These are phyloP conservation scores for Nemania diffusa DNA, from an alignment of 2,329 filamentous ascomycete species.

Conservation along the genomic window DNA sequence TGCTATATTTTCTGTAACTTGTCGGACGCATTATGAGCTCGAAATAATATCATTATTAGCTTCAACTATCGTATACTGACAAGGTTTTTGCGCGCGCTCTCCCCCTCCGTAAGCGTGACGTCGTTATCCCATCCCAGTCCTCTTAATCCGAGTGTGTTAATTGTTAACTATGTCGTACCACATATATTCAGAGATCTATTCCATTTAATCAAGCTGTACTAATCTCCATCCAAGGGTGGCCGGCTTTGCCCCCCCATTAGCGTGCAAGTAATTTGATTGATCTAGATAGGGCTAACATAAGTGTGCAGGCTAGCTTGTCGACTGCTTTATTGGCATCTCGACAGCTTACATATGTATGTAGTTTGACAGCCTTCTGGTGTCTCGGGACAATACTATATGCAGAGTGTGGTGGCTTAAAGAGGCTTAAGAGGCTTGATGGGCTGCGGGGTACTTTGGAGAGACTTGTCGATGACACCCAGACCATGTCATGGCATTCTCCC, in stretches of 20 bases:
- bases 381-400: neutral
- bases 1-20: neutral
- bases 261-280: no score
- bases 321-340: no score
- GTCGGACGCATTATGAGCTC: constrained; percentile 11
- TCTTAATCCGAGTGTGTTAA: neutral
- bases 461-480: constrained; percentile 38
- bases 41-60: constrained; percentile 10
- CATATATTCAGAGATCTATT: neutral
- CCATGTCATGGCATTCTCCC: constrained; percentile 45
- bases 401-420: neutral
- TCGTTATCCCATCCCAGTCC: constrained; percentile 16
- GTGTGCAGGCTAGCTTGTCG: no score
- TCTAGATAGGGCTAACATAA: no score
- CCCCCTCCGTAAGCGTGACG: constrained; percentile 28
- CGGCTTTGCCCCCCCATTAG: no score
- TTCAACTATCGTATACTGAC: neutral
- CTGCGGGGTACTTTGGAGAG: constrained; percentile 40
- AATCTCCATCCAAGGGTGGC: no score
- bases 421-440: neutral
- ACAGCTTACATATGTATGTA: no score
- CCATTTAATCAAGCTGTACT: no score
- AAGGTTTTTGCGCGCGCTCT: neutral
- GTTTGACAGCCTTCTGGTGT: no score
- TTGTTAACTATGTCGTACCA: neutral